These are phyloP conservation scores for Kwoniella botswanensis DNA, from an alignment of 768 basidiomycete species.

Conservation along the genomic window DNA sequence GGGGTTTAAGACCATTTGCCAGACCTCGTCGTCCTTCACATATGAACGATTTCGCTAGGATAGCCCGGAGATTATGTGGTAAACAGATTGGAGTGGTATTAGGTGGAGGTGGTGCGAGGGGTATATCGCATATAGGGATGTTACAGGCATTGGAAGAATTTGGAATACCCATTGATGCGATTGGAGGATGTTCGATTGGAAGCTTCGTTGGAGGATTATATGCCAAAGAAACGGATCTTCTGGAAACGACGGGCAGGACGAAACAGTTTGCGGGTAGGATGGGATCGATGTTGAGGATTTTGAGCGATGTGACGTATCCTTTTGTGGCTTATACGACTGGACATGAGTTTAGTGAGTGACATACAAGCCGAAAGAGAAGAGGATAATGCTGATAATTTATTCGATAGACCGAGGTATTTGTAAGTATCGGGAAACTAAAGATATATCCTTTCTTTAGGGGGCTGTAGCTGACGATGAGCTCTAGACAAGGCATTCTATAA, in stretches of 20 bases:
- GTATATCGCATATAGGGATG: constrained; percentile 81
- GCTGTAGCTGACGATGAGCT: constrained; percentile 14
- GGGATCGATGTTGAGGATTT: constrained; percentile 90
- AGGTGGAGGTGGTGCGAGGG: constrained; percentile 96
- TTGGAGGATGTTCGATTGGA: constrained; percentile 81
- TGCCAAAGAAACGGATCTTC: constrained; percentile 88
- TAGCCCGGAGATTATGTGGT: constrained; percentile 89
- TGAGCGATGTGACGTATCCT: constrained; percentile 93
- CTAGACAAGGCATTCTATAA: constrained; percentile 79
- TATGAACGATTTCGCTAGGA: constrained; percentile 85
- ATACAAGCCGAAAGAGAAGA: neutral
- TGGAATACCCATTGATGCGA: constrained; percentile 90
- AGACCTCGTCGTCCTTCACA: constrained; percentile 79
- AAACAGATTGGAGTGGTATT: constrained; percentile 91
- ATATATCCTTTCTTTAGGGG: neutral
- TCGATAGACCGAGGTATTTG: constrained; percentile 87
- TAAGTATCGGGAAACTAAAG: constrained; percentile 64
- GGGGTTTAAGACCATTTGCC: constrained; percentile 67
- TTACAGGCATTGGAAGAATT: constrained; percentile 89
- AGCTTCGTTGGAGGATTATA: constrained; percentile 92
- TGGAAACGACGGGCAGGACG: constrained; percentile 79
- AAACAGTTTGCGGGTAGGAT: constrained; percentile 89
- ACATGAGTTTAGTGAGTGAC: constrained; percentile 54
- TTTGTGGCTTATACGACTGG: constrained; percentile 91
- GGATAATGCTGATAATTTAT: neutral